These are phyloP conservation scores for Tylopilus rubrobrunneus DNA, from an alignment of 768 basidiomycete genomes.

Conservation along the genomic window DNA sequence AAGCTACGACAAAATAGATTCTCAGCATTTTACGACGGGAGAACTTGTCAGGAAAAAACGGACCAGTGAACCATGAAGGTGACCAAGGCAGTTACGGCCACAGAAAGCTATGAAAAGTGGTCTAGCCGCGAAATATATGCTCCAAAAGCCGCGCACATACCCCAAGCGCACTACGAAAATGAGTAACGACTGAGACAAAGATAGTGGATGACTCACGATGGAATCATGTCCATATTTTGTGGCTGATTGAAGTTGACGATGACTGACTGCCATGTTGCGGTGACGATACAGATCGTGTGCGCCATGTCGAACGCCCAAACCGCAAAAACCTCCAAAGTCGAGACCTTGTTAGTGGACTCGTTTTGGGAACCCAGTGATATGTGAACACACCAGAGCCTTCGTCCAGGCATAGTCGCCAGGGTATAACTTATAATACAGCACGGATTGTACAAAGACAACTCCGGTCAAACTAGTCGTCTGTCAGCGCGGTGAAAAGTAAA, in stretches of 20 bases:
- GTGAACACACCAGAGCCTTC: slow-evolving; percentile 24
- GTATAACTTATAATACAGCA: slow-evolving; percentile 31
- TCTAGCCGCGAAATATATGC: neutral
- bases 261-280: slow-evolving; percentile 25
- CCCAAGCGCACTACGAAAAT: slow-evolving; percentile 22
- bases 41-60: neutral
- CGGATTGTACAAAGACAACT: slow-evolving; percentile 29
- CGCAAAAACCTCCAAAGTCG: slow-evolving; percentile 19
- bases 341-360: neutral
- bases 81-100: slow-evolving; percentile 28
- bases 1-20: slow-evolving; percentile 12
- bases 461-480: slow-evolving; percentile 24
- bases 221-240: slow-evolving; percentile 25
- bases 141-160: slow-evolving; percentile 8
- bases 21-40: neutral
- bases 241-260: slow-evolving; percentile 25
- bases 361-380: neutral
- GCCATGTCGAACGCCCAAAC: slow-evolving; percentile 29
- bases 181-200: neutral
- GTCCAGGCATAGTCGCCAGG: slow-evolving; percentile 25
- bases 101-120: slow-evolving; percentile 22
- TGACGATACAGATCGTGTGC: slow-evolving; percentile 28
- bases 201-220: slow-evolving; percentile 15
- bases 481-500: slow-evolving; percentile 1
- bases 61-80: slow-evolving; percentile 34